These are phyloP conservation scores for Pseudopyrenochaeta lycopersici DNA, from an alignment of 2,329 filamentous ascomycete species.

Conservation along the genomic window DNA sequence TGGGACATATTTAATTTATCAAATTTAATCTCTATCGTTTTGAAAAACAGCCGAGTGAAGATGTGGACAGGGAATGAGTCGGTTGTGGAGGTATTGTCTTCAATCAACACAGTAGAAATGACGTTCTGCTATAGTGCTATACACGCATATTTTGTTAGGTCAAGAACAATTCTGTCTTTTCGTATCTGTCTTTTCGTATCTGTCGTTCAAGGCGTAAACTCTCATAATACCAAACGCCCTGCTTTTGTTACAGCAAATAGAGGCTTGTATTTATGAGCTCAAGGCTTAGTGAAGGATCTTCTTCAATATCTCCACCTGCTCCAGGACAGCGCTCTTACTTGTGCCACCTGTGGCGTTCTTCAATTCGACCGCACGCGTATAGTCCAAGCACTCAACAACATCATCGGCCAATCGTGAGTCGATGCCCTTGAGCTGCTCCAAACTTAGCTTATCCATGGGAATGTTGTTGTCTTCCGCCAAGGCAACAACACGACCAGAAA, in stretches of 20 bases:
- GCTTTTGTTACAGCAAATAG: slow-evolving; percentile 2
- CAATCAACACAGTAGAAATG: too few species aligned
- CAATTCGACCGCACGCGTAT: slow-evolving; percentile 83
- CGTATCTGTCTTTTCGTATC: neutral
- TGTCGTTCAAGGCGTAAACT: neutral
- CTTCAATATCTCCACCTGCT: slow-evolving; percentile 68
- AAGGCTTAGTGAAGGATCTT: slow-evolving; percentile 42
- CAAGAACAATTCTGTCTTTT: too few species aligned
- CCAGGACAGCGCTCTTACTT: slow-evolving; percentile 71
- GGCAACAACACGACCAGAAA: slow-evolving; percentile 77
- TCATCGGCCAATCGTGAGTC: slow-evolving; percentile 76
- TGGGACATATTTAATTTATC: too few species aligned
- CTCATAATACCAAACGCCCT: neutral
- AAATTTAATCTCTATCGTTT: too few species aligned
- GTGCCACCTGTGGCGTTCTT: slow-evolving; percentile 80
- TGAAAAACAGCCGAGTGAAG: too few species aligned
- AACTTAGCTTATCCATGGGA: slow-evolving; percentile 74
- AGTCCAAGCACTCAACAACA: slow-evolving; percentile 76
- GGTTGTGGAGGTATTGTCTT: too few species aligned
- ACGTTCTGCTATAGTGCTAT: too few species aligned
- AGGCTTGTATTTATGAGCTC: neutral
- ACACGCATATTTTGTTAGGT: too few species aligned
- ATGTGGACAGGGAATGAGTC: too few species aligned
- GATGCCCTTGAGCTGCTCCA: slow-evolving; percentile 73
- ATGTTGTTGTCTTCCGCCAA: slow-evolving; percentile 71